A percentile compares a stretch with the other conserved stretches of the same genome.
Evolutionary conservation across 2,329 filamentous ascomycete genomes (phyloP).

Genomic region (Alternaria metachromatica): DNA sequence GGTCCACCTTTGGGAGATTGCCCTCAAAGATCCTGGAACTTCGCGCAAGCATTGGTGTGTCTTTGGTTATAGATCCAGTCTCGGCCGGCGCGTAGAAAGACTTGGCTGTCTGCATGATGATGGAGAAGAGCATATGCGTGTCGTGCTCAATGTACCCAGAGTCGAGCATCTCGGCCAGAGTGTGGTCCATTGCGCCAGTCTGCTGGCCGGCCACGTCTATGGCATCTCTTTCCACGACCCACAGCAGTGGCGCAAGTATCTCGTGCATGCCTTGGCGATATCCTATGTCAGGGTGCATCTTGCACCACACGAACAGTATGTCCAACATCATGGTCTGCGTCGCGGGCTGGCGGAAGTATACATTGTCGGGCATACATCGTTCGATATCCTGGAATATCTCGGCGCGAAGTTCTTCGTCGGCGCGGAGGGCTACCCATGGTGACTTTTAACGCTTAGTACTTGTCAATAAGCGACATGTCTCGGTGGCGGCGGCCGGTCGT

Average conservation of each 20-base stretch:
- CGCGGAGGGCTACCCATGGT: slow-evolving; percentile 85
- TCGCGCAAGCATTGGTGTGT: slow-evolving; percentile 79
- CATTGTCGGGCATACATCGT: slow-evolving; percentile 85
- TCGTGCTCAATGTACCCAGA: slow-evolving; percentile 84
- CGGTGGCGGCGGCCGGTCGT: slow-evolving; percentile 20
- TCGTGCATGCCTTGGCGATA: slow-evolving; percentile 99
- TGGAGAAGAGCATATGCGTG: slow-evolving; percentile 82
- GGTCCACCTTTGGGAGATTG: slow-evolving; percentile 77
- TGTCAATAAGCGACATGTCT: slow-evolving; percentile 49
- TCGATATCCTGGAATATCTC: slow-evolving; percentile 97
- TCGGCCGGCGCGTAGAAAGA: slow-evolving; percentile 79
- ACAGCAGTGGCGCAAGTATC: slow-evolving; percentile 85
- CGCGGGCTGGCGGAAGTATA: slow-evolving; percentile 80
- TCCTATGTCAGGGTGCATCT: slow-evolving; percentile 82
- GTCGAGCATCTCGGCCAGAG: slow-evolving; percentile 65
- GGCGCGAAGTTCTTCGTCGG: slow-evolving; percentile 81
- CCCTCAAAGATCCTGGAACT: slow-evolving; percentile 88
- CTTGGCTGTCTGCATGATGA: slow-evolving; percentile 86
- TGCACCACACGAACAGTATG: slow-evolving; percentile 93
- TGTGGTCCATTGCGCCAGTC: slow-evolving; percentile 30
- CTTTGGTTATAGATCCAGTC: slow-evolving; percentile 36
- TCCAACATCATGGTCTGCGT: slow-evolving; percentile 85
- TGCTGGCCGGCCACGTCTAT: slow-evolving; percentile 57
- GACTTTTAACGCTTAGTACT: slow-evolving; percentile 69
- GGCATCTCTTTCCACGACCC: slow-evolving; percentile 83